Percentiles rank a stretch among this genome's conserved stretches.
Evolutionary conservation across 2,329 filamentous ascomycete genomes (phyloP).

Genomic region (Dothistroma septosporum): DNA sequence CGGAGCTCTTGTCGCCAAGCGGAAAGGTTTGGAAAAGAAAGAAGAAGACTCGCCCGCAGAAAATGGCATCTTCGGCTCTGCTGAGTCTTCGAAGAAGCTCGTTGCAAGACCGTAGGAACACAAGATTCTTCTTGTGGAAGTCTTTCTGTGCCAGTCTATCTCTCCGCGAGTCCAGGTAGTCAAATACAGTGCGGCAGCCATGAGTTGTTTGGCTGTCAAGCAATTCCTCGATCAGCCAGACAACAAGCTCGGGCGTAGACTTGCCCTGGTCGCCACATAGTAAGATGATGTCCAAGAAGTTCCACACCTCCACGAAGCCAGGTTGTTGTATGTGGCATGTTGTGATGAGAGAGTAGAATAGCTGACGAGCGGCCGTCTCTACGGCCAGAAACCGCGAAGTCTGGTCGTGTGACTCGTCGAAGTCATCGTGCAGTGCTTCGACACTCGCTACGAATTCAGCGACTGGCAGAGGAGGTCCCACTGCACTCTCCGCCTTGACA

Average conservation of each 20-base stretch:
- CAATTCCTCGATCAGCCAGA: constrained; percentile 90
- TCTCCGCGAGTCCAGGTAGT: constrained; percentile 88
- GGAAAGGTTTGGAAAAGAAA: constrained; percentile 98
- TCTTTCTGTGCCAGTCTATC: constrained; percentile 78
- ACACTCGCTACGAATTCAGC: constrained; percentile 36
- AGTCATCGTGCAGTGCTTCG: constrained; percentile 26
- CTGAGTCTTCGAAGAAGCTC: constrained; percentile 89
- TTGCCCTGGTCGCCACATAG: constrained; percentile 64
- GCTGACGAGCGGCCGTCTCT: constrained; percentile 76
- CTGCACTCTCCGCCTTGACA: constrained; percentile 39
- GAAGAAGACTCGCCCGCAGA: constrained; percentile 95
- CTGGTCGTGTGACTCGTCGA: constrained; percentile 28
- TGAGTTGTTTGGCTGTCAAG: constrained; percentile 93
- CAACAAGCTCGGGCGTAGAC: constrained; percentile 74
- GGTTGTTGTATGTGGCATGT: constrained; percentile 71
- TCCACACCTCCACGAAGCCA: constrained; percentile 81
- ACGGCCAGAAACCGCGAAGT: constrained; percentile 56
- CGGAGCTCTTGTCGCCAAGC: constrained; percentile 91
- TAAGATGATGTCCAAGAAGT: constrained; percentile 85
- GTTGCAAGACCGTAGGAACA: constrained; percentile 92
- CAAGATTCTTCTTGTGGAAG: constrained; percentile 77
- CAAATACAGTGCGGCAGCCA: constrained; percentile 85
- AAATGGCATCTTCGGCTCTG: constrained; percentile 93
- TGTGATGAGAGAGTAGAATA: constrained; percentile 58
- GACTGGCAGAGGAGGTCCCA: constrained; percentile 44